These are phyloP conservation scores for Ogataea trehaloabstinens DNA, from an alignment of 805 yeast genomes.

Conservation along the genomic window DNA sequence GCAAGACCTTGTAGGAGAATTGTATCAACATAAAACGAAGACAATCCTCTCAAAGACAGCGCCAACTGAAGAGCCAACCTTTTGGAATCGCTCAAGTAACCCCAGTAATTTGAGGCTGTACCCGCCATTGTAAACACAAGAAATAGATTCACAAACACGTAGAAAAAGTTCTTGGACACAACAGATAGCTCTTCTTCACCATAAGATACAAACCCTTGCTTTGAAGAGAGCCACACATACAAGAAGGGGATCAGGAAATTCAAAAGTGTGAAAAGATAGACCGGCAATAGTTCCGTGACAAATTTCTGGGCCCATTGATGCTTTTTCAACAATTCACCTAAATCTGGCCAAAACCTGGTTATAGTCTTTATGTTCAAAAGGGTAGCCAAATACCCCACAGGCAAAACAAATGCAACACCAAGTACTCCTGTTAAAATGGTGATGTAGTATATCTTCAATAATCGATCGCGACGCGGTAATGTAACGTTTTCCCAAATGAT, in stretches of 20 bases:
- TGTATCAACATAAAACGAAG: constrained; percentile 88
- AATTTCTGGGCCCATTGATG: constrained; percentile 73
- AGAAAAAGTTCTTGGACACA: constrained; percentile 90
- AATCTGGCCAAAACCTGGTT: constrained; percentile 73
- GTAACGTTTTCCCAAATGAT: constrained; percentile 91
- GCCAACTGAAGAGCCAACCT: constrained; percentile 86
- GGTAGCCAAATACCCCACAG: constrained; percentile 83
- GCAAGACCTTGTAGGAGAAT: constrained; percentile 81
- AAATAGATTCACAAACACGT: constrained; percentile 89
- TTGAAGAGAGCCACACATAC: constrained; percentile 76
- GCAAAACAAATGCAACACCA: constrained; percentile 73
- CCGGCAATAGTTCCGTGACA: constrained; percentile 87
- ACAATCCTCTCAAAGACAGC: constrained; percentile 70
- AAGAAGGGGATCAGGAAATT: constrained; percentile 82
- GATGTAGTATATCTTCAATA: constrained; percentile 59
- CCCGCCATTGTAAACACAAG: constrained; percentile 93
- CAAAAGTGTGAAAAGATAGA: constrained; percentile 82
- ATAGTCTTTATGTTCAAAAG: constrained; percentile 78
- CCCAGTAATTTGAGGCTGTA: constrained; percentile 80
- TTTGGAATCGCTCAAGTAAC: constrained; percentile 82
- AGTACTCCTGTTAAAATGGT: constrained; percentile 65
- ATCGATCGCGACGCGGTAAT: constrained; percentile 69
- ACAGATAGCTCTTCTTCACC: constrained; percentile 91
- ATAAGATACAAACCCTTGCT: constrained; percentile 87
- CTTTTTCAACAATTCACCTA: constrained; percentile 64